A percentile compares a stretch with the other conserved stretches of the same genome.
These are phyloP conservation scores for Botryosphaeria dothidea DNA, from an alignment of 2,329 filamentous ascomycete species.

Conservation along the genomic window DNA sequence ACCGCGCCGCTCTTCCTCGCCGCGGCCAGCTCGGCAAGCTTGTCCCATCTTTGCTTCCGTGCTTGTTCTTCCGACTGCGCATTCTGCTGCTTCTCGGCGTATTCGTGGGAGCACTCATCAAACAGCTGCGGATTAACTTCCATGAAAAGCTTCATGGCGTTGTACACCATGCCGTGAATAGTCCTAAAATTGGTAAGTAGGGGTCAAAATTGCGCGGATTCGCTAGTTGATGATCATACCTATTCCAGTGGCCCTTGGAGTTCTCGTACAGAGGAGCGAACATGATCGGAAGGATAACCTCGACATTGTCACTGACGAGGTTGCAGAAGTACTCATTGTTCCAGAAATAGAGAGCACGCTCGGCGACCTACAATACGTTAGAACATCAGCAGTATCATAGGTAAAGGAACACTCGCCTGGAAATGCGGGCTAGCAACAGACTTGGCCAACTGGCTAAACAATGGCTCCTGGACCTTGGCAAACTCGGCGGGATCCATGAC, in stretches of 20 bases:
- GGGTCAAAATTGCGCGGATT: not conserved
- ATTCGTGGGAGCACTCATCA: slow-evolving; percentile 97
- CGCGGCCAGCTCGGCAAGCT: slow-evolving; percentile 77
- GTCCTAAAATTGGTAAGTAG: slow-evolving; percentile 63
- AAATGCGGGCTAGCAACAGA: slow-evolving; percentile 98
- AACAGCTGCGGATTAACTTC: slow-evolving; percentile 98
- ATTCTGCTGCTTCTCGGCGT: slow-evolving; percentile 93
- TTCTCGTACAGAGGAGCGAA: slow-evolving; percentile 98
- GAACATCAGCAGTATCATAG: slow-evolving; percentile 19
- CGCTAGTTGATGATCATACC: slow-evolving; percentile 57
- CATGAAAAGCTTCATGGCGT: slow-evolving; percentile 99
- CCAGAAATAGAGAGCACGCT: slow-evolving; percentile 98
- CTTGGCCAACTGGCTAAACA: slow-evolving; percentile 97
- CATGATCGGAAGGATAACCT: slow-evolving; percentile 98
- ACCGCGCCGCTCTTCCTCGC: slow-evolving; percentile 58
- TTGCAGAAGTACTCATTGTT: slow-evolving; percentile 99
- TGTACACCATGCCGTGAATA: slow-evolving; percentile 99
- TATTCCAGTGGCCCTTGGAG: slow-evolving; percentile 98
- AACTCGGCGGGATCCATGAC: slow-evolving; percentile 99
- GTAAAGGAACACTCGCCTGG: slow-evolving; percentile 58
- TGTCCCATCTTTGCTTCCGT: slow-evolving; percentile 87
- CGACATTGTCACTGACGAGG: slow-evolving; percentile 96
- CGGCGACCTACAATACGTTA: slow-evolving; percentile 66
- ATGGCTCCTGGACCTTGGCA: slow-evolving; percentile 94
- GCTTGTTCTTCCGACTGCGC: slow-evolving; percentile 80